Base-by-base conservation (phyloP, 192 early-diverging fungal genomes). In the Funneliformis geosporum region DNA sequence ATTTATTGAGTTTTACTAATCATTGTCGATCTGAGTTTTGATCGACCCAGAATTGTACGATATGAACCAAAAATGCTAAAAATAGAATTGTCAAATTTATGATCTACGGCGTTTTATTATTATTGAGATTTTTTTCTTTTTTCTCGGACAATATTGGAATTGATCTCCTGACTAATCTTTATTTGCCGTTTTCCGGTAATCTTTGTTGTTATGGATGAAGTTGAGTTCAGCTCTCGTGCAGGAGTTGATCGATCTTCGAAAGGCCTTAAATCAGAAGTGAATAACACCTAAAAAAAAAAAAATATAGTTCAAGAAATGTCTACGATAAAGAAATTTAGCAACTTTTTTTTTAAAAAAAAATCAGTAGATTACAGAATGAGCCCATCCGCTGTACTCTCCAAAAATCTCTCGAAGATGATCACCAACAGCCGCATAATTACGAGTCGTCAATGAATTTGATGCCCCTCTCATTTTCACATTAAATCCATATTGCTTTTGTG, bases 331-430 rank as follows among this genome's bases (percentile, higher is more conserved):
- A 21, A 68, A 68, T 43, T 8, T 18, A 39, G 33, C 33, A 33
- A 33, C 33, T n/a, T n/a, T n/a, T n/a, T n/a, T n/a, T 33, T 33
- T 1, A n/a, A 69, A 38, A 43, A 18, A 60, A 18, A 7, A 38
- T 74, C 21, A 38, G 23, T 14, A 75, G 8, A 39, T 80, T 84
- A 91, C 90, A 1, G 90, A 90, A 80, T 93, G 91, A 0, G 93
- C 94, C 94, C 94, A 95, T 38, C 97, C 96, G 21, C 90, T 88
- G 75, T 92, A 92, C 1, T 86, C 83, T 0, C 96, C 94, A 90
- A 97, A 97, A 12, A 95, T 76, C 9, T 85, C 84, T 3, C 90
- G 82, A 80, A 97, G 95, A 77, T 89, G 87, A 79, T 91, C 87
- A 8, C 88, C 89, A 12, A 97, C 92, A 1, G 80, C 87, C 25